Evolutionary conservation across 345 rosid species (phyloP).

Genomic region (Cardamine chenopodiifolia): DNA sequence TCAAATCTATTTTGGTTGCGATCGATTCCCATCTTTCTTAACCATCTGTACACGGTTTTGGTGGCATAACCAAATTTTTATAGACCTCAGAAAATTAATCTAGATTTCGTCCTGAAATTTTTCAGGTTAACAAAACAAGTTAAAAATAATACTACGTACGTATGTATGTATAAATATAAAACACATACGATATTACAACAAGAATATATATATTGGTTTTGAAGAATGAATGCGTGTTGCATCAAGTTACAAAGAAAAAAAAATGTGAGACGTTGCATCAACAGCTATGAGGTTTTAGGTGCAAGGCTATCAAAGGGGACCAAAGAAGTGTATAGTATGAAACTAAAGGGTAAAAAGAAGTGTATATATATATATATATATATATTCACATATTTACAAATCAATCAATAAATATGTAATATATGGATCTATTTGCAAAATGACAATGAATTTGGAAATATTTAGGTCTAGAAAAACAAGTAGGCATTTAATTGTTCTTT

Average conservation of each 20-base stretch:
- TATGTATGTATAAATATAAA: no score
- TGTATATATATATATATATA: background rate
- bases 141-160: no score
- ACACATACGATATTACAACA: no score
- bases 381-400: background rate
- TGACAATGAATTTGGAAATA: background rate
- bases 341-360: conserved; percentile 29
- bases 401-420: background rate
- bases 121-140: no score
- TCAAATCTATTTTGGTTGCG: no score
- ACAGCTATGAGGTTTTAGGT: conserved; percentile 41
- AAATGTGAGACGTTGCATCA: conserved; percentile 37
- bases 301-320: conserved; percentile 41
- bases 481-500: background rate
- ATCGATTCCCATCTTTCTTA: no score
- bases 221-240: conserved; percentile 30
- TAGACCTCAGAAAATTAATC: no score
- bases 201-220: background rate
- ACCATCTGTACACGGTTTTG: no score
- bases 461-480: background rate
- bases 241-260: conserved; percentile 15
- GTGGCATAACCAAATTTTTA: no score
- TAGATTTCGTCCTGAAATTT: no score
- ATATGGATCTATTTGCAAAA: background rate
- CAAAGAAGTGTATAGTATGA: conserved; percentile 27